Evolutionary conservation across 306 rosid genomes (phyloP).

Genomic region (Echinosophora koreensis): DNA sequence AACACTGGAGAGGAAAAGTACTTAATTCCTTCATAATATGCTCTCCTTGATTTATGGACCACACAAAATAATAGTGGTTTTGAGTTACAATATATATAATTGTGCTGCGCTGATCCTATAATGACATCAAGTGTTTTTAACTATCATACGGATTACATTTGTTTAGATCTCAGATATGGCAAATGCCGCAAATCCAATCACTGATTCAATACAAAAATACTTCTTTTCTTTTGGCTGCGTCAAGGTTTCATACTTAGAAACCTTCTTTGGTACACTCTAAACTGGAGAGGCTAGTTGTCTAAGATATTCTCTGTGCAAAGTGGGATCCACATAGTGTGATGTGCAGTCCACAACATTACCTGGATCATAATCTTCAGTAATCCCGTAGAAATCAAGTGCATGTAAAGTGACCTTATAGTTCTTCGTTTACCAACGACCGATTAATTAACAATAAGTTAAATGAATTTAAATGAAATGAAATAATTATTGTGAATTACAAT

Average conservation of each 20-base stretch:
- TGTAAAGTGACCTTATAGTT: too few relatives aligned
- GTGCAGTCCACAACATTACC: not conserved
- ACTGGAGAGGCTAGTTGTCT: not conserved
- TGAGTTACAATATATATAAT: not conserved
- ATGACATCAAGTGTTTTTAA: conserved; percentile 31
- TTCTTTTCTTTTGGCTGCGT: conserved; percentile 21
- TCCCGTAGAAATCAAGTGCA: too few relatives aligned
- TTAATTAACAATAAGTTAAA: too few relatives aligned
- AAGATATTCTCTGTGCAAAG: not conserved
- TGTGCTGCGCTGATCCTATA: not conserved
- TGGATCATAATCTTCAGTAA: too few relatives aligned
- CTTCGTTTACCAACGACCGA: too few relatives aligned
- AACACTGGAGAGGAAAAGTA: conserved; percentile 35
- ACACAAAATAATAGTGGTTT: conserved; percentile 34
- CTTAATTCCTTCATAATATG: conserved; percentile 18
- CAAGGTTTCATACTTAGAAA: conserved; percentile 16
- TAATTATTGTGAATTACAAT: too few relatives aligned
- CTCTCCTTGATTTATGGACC: conserved; percentile 41
- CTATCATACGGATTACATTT: not conserved
- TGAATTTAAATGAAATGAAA: too few relatives aligned
- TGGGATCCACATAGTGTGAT: not conserved
- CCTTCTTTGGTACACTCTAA: not conserved
- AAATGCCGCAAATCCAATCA: conserved; percentile 22
- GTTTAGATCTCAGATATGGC: conserved; percentile 31
- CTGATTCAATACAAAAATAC: not conserved